Evolutionary conservation across 2,329 filamentous ascomycete genomes (phyloP).

Genomic region (Lachnellula arida): DNA sequence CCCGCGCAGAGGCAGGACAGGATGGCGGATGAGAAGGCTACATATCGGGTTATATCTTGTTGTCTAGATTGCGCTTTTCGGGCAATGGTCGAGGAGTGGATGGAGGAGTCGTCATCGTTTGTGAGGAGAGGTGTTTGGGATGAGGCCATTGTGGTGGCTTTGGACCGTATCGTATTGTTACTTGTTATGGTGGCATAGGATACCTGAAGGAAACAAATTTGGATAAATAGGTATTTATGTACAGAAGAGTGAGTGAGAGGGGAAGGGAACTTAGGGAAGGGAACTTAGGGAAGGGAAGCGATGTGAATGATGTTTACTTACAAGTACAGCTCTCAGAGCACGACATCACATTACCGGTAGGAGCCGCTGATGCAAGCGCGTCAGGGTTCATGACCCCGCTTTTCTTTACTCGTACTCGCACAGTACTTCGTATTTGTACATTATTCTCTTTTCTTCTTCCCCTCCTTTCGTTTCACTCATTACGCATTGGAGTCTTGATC

Average conservation of each 20-base stretch:
- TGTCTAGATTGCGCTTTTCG: constrained; percentile 14
- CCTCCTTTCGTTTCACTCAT: too few species aligned
- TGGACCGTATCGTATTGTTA: not conserved
- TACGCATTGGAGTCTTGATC: too few species aligned
- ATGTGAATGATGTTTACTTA: too few species aligned
- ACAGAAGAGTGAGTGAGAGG: not conserved
- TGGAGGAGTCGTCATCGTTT: constrained; percentile 11
- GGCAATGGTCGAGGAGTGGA: constrained; percentile 12
- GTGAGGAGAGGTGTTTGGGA: constrained; percentile 21
- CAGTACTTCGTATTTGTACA: too few species aligned
- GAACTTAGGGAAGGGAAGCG: too few species aligned
- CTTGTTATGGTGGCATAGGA: not conserved
- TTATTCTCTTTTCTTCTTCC: too few species aligned
- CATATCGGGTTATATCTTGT: constrained; percentile 27
- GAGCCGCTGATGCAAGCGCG: too few species aligned
- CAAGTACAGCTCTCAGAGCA: too few species aligned
- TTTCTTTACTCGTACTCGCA: too few species aligned
- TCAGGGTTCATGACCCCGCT: too few species aligned
- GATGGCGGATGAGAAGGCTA: constrained; percentile 52
- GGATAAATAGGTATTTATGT: not conserved
- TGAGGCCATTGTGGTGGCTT: constrained; percentile 17
- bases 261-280: too few species aligned
- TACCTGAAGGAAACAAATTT: not conserved
- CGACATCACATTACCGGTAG: too few species aligned
- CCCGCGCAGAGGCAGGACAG: constrained; percentile 71